phyloP scores from a whole-genome alignment of 2,329 filamentous ascomycete genomes.

The Beauveria varroae region DNA sequence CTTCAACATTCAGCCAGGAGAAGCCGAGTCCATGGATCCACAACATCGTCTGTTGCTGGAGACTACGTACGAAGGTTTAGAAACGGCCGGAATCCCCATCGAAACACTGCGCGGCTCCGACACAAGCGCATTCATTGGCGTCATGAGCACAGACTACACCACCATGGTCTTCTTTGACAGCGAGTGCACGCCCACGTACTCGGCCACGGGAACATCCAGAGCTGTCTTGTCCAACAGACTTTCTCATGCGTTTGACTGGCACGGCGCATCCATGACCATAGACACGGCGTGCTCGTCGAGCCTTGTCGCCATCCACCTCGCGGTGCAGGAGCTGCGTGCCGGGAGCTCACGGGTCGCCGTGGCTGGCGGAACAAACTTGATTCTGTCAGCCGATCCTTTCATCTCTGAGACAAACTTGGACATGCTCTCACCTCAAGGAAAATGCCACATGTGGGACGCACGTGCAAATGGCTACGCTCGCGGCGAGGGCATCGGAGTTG shows the following conservation, averaged over 20 bases:
- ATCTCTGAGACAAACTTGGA: slow-evolving; percentile 37
- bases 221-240: slow-evolving; percentile 36
- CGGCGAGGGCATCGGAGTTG: slow-evolving; percentile 45
- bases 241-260: slow-evolving; percentile 45
- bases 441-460: slow-evolving; percentile 32
- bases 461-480: slow-evolving; percentile 42
- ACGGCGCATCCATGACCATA: slow-evolving; percentile 41
- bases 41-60: slow-evolving; percentile 25
- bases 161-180: slow-evolving; percentile 20
- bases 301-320: slow-evolving; percentile 39
- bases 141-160: slow-evolving; percentile 23
- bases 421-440: slow-evolving; percentile 39
- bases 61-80: slow-evolving; percentile 24
- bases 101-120: not conserved
- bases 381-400: not conserved
- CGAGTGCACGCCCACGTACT: slow-evolving; percentile 5
- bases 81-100: slow-evolving; percentile 11
- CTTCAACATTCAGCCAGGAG: slow-evolving; percentile 37
- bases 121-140: slow-evolving; percentile 17
- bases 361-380: slow-evolving; percentile 19
- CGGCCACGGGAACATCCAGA: slow-evolving; percentile 10
- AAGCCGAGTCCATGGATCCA: slow-evolving; percentile 30
- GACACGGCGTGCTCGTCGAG: slow-evolving; percentile 44
- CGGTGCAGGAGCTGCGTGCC: slow-evolving; percentile 35
- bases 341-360: slow-evolving; percentile 37